A percentile compares a stretch with the other conserved stretches of the same genome.
Evolutionary conservation across 306 rosid species (phyloP).

Genomic region (Benincasa hispida): DNA sequence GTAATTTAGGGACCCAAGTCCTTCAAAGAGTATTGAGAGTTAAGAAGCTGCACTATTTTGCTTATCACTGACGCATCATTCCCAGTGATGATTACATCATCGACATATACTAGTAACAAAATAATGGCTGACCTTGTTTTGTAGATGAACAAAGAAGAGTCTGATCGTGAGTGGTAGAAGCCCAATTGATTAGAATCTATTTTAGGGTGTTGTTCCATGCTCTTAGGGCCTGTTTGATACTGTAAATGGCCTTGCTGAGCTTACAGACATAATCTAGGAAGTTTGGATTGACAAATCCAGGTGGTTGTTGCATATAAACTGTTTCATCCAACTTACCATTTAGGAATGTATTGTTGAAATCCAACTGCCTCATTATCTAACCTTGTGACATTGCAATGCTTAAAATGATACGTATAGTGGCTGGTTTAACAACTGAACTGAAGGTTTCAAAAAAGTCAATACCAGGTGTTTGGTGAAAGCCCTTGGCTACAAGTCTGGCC

Average conservation of each 20-base stretch:
- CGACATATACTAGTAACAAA: no score
- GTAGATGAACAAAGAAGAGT: not conserved
- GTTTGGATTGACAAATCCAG: fast-evolving
- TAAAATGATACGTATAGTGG: not conserved
- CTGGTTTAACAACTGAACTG: not conserved
- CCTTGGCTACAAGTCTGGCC: not conserved
- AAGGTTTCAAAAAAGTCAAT: not conserved
- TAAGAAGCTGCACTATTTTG: fast-evolving
- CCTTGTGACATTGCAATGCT: not conserved
- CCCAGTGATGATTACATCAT: not conserved
- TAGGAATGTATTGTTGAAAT: no score
- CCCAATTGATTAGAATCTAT: not conserved
- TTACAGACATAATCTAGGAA: not conserved
- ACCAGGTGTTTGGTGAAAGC: not conserved
- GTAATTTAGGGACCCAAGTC: not conserved
- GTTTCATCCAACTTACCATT: no score
- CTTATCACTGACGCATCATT: no score
- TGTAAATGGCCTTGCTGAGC: not conserved
- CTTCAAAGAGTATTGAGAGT: not conserved
- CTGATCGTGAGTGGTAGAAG: not conserved
- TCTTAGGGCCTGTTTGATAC: not conserved
- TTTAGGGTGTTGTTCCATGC: not conserved
- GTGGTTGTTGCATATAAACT: not conserved
- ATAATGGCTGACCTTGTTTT: not conserved
- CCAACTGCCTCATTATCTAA: not conserved